phyloP scores from a whole-genome alignment of 306 rosid species.

The Cucumis cinereus region DNA sequence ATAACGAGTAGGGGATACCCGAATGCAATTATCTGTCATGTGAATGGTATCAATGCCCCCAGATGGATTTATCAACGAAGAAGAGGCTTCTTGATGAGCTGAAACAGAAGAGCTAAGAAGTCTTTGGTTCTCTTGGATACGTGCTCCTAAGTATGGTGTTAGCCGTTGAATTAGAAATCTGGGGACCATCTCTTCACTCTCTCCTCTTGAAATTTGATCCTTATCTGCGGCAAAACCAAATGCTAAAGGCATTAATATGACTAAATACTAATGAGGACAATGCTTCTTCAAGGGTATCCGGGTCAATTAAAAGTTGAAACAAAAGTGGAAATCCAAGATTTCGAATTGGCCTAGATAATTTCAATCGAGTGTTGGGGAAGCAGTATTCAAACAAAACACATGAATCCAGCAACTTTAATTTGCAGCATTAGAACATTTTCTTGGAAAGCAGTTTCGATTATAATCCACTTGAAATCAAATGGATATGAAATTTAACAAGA shows the following conservation, averaged over 20 bases:
- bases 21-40: constrained; percentile 59
- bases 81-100: constrained; percentile 32
- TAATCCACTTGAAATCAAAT: not conserved
- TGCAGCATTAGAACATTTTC: not conserved
- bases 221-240: not conserved
- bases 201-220: not conserved
- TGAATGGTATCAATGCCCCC: constrained; percentile 30
- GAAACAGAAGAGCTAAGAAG: constrained; percentile 33
- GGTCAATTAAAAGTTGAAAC: not conserved
- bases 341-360: not conserved
- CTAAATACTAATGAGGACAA: not conserved
- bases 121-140: constrained; percentile 44
- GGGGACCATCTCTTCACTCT: constrained; percentile 14
- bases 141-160: constrained; percentile 26
- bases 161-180: constrained; percentile 38
- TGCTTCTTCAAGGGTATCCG: not conserved
- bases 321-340: not conserved
- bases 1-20: constrained; percentile 20
- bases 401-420: not conserved
- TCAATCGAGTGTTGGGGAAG: not conserved
- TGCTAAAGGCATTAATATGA: not conserved
- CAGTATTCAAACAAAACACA: not conserved
- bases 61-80: constrained; percentile 20
- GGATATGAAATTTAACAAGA: not conserved
- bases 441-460: not conserved